Evolutionary conservation across 305 asterid genomes (phyloP).

Genomic region (Ruellia speciosa): DNA sequence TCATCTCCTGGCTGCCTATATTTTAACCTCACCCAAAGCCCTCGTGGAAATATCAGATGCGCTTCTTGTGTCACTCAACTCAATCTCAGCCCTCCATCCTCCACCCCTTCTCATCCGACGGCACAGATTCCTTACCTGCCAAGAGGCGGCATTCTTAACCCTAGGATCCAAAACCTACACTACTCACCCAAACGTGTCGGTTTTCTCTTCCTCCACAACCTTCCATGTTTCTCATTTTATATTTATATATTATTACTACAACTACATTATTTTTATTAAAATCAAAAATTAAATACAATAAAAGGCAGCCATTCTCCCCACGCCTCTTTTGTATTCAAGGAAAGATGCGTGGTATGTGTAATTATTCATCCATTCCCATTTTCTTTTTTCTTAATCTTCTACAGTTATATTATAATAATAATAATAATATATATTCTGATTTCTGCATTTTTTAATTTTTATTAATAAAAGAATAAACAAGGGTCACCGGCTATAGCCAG

Average conservation of each 20-base stretch:
- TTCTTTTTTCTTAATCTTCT: no score
- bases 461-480: slow-evolving; percentile 7
- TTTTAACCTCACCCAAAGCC: slow-evolving; percentile 37
- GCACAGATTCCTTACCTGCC: slow-evolving; percentile 24
- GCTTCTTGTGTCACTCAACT: slow-evolving; percentile 19
- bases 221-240: slow-evolving; percentile 24
- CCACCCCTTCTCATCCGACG: slow-evolving; percentile 33
- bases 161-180: slow-evolving; percentile 18
- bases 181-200: slow-evolving; percentile 58
- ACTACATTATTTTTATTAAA: not conserved
- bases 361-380: not conserved
- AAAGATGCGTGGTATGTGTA: not conserved
- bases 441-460: not conserved
- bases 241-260: not conserved
- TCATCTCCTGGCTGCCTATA: slow-evolving; percentile 30
- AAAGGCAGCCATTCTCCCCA: slow-evolving; percentile 16
- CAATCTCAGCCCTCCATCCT: slow-evolving; percentile 38
- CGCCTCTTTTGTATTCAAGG: slow-evolving; percentile 19
- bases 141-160: slow-evolving; percentile 45
- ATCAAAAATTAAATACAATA: slow-evolving; percentile 1
- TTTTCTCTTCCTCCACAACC: slow-evolving; percentile 29
- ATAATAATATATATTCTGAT: not conserved
- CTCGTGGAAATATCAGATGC: slow-evolving; percentile 67
- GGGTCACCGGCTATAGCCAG: slow-evolving; percentile 38
- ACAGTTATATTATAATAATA: not conserved